phyloP scores from a whole-genome alignment of 495 filamentous ascomycete genomes.

The Podospora bellae-mahoneyi region DNA sequence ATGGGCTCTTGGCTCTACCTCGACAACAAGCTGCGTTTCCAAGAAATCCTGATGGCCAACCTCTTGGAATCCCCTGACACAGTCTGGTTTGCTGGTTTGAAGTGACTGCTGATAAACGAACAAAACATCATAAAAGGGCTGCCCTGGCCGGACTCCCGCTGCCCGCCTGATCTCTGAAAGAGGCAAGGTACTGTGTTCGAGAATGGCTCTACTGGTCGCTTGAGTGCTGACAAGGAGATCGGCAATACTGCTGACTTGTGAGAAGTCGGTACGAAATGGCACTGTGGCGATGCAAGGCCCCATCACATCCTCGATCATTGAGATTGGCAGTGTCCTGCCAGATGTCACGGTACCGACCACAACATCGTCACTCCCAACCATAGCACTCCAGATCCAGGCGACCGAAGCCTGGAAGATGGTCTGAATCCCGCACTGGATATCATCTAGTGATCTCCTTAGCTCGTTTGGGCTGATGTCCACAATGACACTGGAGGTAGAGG shows the following conservation, averaged over 20 bases:
- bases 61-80: conserved; percentile 35
- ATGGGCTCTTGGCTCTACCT: conserved; percentile 58
- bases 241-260: conserved; percentile 43
- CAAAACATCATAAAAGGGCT: conserved; percentile 63
- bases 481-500: conserved; percentile 16
- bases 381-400: conserved; percentile 58
- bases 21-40: conserved; percentile 69
- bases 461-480: conserved; percentile 25
- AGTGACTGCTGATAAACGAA: conserved; percentile 76
- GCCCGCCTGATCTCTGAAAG: conserved; percentile 63
- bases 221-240: conserved; percentile 62
- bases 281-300: conserved; percentile 70
- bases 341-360: conserved; percentile 73
- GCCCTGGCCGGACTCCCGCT: conserved; percentile 45
- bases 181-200: conserved; percentile 56
- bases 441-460: conserved; percentile 12
- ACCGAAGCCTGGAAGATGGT: conserved; percentile 69
- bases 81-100: conserved; percentile 20
- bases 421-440: conserved; percentile 44
- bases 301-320: conserved; percentile 63
- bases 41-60: conserved; percentile 60
- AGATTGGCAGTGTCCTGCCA: conserved; percentile 64
- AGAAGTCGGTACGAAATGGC: conserved; percentile 58
- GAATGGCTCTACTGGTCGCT: conserved; percentile 53
- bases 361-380: conserved; percentile 63